Base-by-base conservation (phyloP, 352 stramenopile species). In the Phytophthora pini region DNA sequence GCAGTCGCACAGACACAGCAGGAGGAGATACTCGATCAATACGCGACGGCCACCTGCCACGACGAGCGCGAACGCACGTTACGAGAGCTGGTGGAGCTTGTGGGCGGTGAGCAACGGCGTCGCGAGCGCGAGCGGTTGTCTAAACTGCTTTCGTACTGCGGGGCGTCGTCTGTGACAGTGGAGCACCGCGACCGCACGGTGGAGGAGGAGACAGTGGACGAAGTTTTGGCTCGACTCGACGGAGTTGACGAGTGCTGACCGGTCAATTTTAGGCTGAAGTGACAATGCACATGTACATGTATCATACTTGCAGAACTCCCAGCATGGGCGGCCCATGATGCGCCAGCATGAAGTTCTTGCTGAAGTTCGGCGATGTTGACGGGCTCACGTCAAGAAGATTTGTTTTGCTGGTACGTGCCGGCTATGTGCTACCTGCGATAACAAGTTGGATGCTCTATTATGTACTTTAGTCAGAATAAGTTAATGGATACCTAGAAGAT, bases 141-240 rank as follows among this genome's bases (percentile, higher is more conserved):
- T 22, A 87, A 84, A 55, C 45, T 88, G 48, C 70, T 80, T 27
- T 60, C 80, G 40, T 89, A 91, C 52, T 91, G 82, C 49, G 82
- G 82, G 24, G 76, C 82, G 56, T 91, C 82, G 9, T 88, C 76
- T 2, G 82, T 89, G 43, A 65, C 76, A 13, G 82, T 89, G n/a
- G 67, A 82, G 38, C 62, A 65, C 8, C 69, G 57, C 4, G 56
- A 68, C 17, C 31, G 39, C 27, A 57, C 74, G 22, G 69, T 83
- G 20, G 56, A 65, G 24, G 48, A 62, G 50, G 56, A 71, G 52
- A 56, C 56, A 1, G 41, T 61, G 36, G 43, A 61, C 22, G 49
- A 39, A 12, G 56, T 58, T 4, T 24, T 62, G 49, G 29, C 62
- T 3, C 54, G 41, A 17, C 24, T 47, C n/a, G 44, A 63, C 9